Base-by-base conservation (phyloP, 2,329 filamentous ascomycete species). In the Amylocarpus encephaloides region DNA sequence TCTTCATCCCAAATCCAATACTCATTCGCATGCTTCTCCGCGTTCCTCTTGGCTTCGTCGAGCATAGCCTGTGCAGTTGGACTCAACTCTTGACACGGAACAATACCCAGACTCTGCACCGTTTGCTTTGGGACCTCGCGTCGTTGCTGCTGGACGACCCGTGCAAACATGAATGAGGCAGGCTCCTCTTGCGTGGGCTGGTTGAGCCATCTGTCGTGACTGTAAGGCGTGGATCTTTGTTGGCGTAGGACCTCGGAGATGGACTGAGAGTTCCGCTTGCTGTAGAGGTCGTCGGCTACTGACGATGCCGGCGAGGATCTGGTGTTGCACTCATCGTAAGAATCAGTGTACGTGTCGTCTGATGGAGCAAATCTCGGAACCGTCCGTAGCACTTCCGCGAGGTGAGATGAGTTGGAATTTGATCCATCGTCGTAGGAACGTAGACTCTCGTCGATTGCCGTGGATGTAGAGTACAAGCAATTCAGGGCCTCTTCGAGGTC, bases 1-100 rank as follows among this genome's bases (percentile, higher is more conserved):
- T 18, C n/a, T 2, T 32, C n/a, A 40, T 50, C 48, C 48, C 48
- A 45, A n/a, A 26, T 32, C 43, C 48, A 50, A 30, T 45, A 50
- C 16, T 50, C 42, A 3, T 26, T 29, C 22, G 42, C 18, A 3
- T 36, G 33, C 35, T 42, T 46, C 29, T 46, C 29, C 1, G 48
- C 48, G 5, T 15, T n/a, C 16, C 7, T 40, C n/a, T 33, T 29
- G 7, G 44, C 44, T 16, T 47, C 34, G 5, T 39, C 34, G 5
- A 45, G 32, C 29, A 45, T 22, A 34, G 29, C 26, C 2, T 36
- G 43, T 34, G n/a, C 19, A n/a, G 10, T 26, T 9, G 44, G 19
- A 32, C n/a, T 38, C 12, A 39, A 19, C 16, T 13, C 38, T 39
- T 29, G 13, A 22, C 35, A 39, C 9, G 10, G 13, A 12, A 32